Conservation (phyloP, 2,329 filamentous ascomycete genomes). For the Emergomyces pasteurianus region DNA sequence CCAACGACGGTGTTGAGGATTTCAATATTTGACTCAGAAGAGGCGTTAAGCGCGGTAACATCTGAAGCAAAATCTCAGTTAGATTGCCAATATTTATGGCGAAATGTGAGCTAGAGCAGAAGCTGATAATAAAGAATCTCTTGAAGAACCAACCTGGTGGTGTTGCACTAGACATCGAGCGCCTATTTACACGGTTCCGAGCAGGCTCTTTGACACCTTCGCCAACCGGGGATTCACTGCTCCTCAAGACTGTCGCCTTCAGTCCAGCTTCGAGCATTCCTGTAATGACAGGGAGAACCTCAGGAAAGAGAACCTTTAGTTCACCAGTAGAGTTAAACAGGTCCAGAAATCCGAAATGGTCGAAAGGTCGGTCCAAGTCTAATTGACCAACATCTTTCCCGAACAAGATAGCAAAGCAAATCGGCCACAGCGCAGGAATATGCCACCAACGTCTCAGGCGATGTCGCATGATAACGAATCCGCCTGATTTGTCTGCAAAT, state of each 20-base stretch:
- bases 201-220: not conserved
- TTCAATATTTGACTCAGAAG: slow-evolving; percentile 45
- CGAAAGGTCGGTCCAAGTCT: slow-evolving; percentile 61
- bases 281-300: slow-evolving; percentile 66
- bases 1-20: slow-evolving; percentile 65
- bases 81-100: not conserved
- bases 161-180: slow-evolving; percentile 1
- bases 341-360: slow-evolving; percentile 61
- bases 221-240: not conserved
- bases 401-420: slow-evolving; percentile 81
- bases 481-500: slow-evolving; percentile 74
- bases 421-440: slow-evolving; percentile 69
- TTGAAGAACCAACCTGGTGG: not conserved
- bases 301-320: slow-evolving; percentile 58
- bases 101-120: not conserved
- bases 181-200: not conserved
- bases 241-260: slow-evolving; percentile 44
- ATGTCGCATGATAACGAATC: slow-evolving; percentile 74
- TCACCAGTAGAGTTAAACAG: slow-evolving; percentile 51
- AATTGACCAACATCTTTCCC: slow-evolving; percentile 66
- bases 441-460: slow-evolving; percentile 83
- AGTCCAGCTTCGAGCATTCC: slow-evolving; percentile 81
- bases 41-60: slow-evolving; percentile 1
- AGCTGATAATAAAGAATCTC: not conserved
- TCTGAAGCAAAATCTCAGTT: not conserved